phyloP scores from a whole-genome alignment of 2,329 filamentous ascomycete genomes.

The Cladobotryum protrusum region DNA sequence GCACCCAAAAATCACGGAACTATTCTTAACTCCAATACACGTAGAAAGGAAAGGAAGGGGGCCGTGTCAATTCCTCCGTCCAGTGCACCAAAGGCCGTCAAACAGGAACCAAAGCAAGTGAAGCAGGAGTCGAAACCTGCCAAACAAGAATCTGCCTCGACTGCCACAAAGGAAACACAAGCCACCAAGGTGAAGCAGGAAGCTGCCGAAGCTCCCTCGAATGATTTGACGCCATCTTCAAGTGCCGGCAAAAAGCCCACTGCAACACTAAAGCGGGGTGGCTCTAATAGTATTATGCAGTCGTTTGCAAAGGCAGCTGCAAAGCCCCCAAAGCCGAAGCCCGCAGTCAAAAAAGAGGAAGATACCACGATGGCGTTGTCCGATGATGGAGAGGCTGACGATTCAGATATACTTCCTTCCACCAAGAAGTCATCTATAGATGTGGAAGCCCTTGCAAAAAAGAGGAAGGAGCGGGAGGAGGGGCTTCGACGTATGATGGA shows the following conservation, averaged over 20 bases:
- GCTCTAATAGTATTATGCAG: conserved; percentile 62
- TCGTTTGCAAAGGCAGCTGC: conserved; percentile 63
- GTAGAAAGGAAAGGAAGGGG: conserved; percentile 40
- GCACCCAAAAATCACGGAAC: conserved; percentile 60
- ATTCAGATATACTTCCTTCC: conserved; percentile 25
- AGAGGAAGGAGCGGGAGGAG: conserved; percentile 33
- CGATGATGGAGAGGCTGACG: conserved; percentile 37
- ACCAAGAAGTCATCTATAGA: conserved; percentile 20
- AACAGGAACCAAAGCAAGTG: conserved; percentile 25
- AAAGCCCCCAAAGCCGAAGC: conserved; percentile 45
- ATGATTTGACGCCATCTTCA: conserved; percentile 20
- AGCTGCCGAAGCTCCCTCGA: conserved; percentile 16
- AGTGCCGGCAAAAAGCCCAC: conserved; percentile 28
- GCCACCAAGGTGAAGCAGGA: conserved; percentile 27
- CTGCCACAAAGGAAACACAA: conserved; percentile 5
- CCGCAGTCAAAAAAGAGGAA: conserved; percentile 24
- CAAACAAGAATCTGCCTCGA: not conserved
- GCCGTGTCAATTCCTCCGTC: conserved; percentile 20
- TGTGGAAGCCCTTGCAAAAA: conserved; percentile 20
- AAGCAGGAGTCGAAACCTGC: conserved; percentile 11
- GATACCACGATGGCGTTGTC: conserved; percentile 28
- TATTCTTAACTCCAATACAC: conserved; percentile 67
- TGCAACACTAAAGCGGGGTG: conserved; percentile 48
- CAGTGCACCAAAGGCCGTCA: conserved; percentile 21
- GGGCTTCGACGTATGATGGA: conserved; percentile 44